Base-by-base conservation (phyloP, 176 grass and related monocot genomes). In the Zoysia japonica region DNA sequence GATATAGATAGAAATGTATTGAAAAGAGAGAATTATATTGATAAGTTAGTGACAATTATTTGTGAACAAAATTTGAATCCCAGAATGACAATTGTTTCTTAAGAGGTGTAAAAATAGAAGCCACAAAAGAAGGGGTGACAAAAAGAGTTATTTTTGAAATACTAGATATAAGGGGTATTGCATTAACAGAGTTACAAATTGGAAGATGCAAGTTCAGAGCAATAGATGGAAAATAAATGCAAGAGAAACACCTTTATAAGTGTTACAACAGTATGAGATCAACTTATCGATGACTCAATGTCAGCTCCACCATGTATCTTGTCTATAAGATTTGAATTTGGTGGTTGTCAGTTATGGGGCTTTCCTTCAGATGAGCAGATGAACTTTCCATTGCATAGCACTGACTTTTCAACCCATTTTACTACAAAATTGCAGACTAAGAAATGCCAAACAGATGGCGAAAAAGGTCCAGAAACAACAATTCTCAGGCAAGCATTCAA, bases 401-500 rank as follows among this genome's bases (percentile, higher is more conserved):
- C 50, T 61, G 9, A 59, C 64, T 65, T 64, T 50, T 74, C 11
- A 40, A 35, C 28, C 13, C 15, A 0, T 55, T 6, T 67, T 11
- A 71, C 43, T 81, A 17, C 3, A 80, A 69, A 84, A 42, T n/a
- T 76, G 59, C 12, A 51, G 41, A 45, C 65, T 77, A 20, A 39
- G 7, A 81, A 68, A 81, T 11, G 43, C 38, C n/a, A 50, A 14
- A 35, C 14, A 81, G 61, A 76, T 76, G 41, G 65, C 59, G 39
- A 71, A 71, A 74, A 78, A 45, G 57, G 64, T 52, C 72, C 9
- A 11, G 49, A 67, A 82, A 62, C 47, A 89, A 5, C 37, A 82
- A 70, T 71, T 89, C 67, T 52, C 78, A 78, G 67, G 15, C 59
- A 78, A 72, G 72, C 82, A 89, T 78, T 81, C 51, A 78, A 89